Base-by-base conservation (phyloP, 139 green algal species). In the Haematococcus sp. region DNA sequence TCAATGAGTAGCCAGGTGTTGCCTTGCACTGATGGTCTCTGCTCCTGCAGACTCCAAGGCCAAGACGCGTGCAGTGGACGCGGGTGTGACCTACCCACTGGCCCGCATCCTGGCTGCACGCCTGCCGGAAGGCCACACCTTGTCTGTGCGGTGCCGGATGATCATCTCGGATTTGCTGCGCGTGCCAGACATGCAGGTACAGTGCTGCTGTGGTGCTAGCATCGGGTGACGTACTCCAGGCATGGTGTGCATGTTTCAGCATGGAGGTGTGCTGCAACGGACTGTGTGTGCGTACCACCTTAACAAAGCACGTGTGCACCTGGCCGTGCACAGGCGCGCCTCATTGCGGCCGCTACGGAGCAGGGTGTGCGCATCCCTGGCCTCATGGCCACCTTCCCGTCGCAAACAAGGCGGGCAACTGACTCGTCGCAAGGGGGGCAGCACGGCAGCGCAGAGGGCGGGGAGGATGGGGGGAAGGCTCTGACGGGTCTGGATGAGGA, bases 11-110 rank as follows among this genome's bases (percentile, higher is more conserved):
- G n/a, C n/a, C n/a, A n/a, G n/a, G n/a, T n/a, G n/a, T n/a, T n/a
- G n/a, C n/a, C n/a, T n/a, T n/a, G n/a, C n/a, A n/a, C n/a, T n/a
- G n/a, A n/a, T n/a, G n/a, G n/a, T n/a, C n/a, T n/a, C n/a, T n/a
- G n/a, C n/a, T n/a, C n/a, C n/a, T n/a, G n/a, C 61, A 68, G 61
- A 68, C 61, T 51, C 61, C 61, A 68, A 68, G 61, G 61, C 61
- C 11, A 68, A 68, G 61, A 15, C 5, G 31, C 61, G 61, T 49
- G 61, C 61, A 2, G 32, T 68, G 61, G 61, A 68, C 16, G 61
- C 61, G 32, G 61, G 61, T 27, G 61, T 68, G 30, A 31, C 61
- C 5, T 68, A 51, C 32, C 25, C 25, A 2, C 61, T 68, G 11
- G 61, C 61, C 20, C 31, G 61, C 17, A 31, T 68, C 25, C 61